Evolutionary conservation across 176 grass and related monocot genomes (phyloP), one percentile per base, ranked within the genome.

Genomic region (Juncus effusus): DNA sequence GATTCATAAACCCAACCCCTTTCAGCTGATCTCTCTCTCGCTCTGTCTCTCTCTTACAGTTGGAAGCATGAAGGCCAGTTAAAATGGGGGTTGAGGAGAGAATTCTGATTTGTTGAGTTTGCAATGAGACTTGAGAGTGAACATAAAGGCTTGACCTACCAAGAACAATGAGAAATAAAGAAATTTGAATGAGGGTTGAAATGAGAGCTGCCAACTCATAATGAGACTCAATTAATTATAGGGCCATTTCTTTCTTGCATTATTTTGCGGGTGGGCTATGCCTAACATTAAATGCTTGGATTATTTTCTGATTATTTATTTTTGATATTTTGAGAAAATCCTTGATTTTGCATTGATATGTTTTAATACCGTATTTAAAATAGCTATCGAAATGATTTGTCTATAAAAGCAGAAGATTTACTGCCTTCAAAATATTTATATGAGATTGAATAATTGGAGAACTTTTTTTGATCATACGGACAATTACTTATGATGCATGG

Each of bases 21-120:
- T 28, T 54, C 37, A n/a, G 8, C 40, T 3, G 5, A n/a, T 40
- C 9, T 42, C 13, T 79, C 6, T 71, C 51, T 74, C 28, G 52
- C 16, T 67, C 28, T 76, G 44, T 62, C 9, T 69, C 62, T 76
- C 63, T 81, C 57, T 69, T 55, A 70, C 62, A 19, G 79, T 76
- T 52, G 64, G 65, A 67, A 55, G 63, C 61, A 28, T 77, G 72
- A 72, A 60, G 74, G 4, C 11, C 10, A 65, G 16, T 36, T 37
- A 42, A 62, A 38, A 59, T 37, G 4, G 13, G 10, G 44, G 11
- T 13, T 47, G 60, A 3, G 45, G 58, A 61, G 6, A 51, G 59
- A 13, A 12, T 35, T 50, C 12, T 60, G 44, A 19, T 42, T 14
- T 28, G 57, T 73, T 74, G 7, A 74, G 55, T 51, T 60, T 60